These are phyloP conservation scores for Acacia crassicarpa DNA, from an alignment of 306 rosid genomes.

Conservation along the genomic window DNA sequence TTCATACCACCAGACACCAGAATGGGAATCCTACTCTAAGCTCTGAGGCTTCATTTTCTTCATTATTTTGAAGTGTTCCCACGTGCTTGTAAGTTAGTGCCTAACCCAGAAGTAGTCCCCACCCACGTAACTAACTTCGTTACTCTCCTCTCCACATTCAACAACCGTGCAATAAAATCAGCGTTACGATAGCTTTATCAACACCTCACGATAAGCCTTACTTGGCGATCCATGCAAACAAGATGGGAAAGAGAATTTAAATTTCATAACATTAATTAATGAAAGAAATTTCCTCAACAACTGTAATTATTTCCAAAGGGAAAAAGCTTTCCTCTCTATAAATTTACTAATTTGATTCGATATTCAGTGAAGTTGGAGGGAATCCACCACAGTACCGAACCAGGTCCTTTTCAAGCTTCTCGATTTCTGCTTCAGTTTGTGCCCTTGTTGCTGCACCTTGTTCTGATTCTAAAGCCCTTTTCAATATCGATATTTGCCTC, in stretches of 20 bases:
- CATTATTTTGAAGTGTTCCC: neutral
- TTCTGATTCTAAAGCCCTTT: constrained; percentile 1
- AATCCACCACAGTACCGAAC: constrained; percentile 39
- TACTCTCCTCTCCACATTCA: neutral
- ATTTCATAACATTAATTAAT: neutral
- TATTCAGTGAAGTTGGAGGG: constrained; percentile 26
- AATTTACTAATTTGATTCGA: neutral
- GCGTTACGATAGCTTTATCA: neutral
- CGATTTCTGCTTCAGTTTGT: constrained; percentile 50
- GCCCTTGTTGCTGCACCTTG: constrained; percentile 36
- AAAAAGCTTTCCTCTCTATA: neutral
- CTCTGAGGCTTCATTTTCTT: neutral
- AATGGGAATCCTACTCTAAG: neutral
- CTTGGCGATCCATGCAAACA: neutral
- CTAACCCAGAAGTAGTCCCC: neutral
- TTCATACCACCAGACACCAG: neutral
- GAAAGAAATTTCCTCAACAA: neutral
- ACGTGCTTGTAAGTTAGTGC: neutral
- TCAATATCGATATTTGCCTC: constrained; percentile 42
- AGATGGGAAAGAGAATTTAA: neutral
- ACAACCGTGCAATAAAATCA: too few species aligned
- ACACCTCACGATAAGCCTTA: neutral
- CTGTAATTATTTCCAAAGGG: neutral
- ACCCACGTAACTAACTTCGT: neutral
- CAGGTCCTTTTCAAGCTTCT: constrained; percentile 46